Evolutionary conservation across 371 early-diverging fungal species (phyloP).

Genomic region (Mucor racemosus): DNA sequence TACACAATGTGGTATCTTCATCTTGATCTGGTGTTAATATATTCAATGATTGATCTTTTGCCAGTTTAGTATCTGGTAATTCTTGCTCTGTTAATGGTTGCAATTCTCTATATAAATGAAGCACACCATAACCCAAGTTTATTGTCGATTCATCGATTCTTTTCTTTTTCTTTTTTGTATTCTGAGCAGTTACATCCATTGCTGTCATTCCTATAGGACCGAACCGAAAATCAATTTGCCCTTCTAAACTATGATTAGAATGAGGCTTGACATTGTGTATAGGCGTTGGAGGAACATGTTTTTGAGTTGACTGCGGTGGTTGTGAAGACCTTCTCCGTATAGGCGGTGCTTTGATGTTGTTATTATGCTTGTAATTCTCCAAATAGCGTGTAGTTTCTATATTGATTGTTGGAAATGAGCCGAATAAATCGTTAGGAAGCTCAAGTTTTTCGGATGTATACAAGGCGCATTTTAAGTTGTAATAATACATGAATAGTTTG

Average conservation of each 20-base stretch:
- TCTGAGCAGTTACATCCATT: slow-evolving; percentile 15
- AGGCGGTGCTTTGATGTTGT: neutral
- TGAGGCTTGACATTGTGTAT: slow-evolving; percentile 18
- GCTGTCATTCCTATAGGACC: slow-evolving; percentile 27
- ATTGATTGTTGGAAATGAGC: slow-evolving; percentile 12
- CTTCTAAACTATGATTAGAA: slow-evolving; percentile 13
- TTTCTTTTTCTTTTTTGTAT: slow-evolving; percentile 20
- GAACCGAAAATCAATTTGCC: slow-evolving; percentile 40
- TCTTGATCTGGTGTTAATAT: slow-evolving; percentile 18
- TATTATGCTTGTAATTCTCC: slow-evolving; percentile 8
- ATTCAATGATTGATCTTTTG: slow-evolving; percentile 27
- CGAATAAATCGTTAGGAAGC: slow-evolving; percentile 12
- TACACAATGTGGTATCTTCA: slow-evolving; percentile 61
- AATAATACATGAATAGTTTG: slow-evolving; percentile 36
- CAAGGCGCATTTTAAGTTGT: slow-evolving; percentile 49
- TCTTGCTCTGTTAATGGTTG: slow-evolving; percentile 44
- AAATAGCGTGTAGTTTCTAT: slow-evolving; percentile 9
- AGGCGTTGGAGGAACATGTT: slow-evolving; percentile 37
- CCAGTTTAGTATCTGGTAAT: slow-evolving; percentile 16
- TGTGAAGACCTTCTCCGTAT: slow-evolving; percentile 13
- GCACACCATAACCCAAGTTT: slow-evolving; percentile 59
- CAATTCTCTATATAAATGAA: slow-evolving; percentile 73
- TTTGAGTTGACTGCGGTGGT: slow-evolving; percentile 7
- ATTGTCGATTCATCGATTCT: slow-evolving; percentile 12
- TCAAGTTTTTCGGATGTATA: slow-evolving; percentile 20